phyloP scores from a whole-genome alignment of 2,329 filamentous ascomycete genomes.

The Seiridium unicorne region DNA sequence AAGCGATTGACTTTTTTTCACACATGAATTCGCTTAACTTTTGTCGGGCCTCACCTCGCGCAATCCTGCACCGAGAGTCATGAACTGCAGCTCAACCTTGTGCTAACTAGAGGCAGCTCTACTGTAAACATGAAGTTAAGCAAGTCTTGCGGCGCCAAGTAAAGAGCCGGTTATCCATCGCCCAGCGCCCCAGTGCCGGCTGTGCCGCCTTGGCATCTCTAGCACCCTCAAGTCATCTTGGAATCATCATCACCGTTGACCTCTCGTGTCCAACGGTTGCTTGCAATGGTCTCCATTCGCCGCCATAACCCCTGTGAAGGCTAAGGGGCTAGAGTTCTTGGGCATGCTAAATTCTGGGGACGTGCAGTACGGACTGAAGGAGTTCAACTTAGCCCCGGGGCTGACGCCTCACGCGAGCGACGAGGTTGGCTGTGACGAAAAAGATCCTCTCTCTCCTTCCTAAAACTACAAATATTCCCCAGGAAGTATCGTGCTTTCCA shows the following conservation, averaged over 20 bases:
- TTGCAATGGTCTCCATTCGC: neutral
- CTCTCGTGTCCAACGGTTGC: neutral
- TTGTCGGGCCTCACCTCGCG: too few relatives aligned
- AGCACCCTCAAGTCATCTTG: neutral
- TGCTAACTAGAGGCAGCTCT: too few relatives aligned
- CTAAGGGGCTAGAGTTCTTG: neutral
- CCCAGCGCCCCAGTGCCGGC: neutral
- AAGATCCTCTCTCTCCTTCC: neutral
- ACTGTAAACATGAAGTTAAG: too few relatives aligned
- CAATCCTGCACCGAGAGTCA: too few relatives aligned
- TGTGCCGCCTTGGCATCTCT: slow-evolving; percentile 1
- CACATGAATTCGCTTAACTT: too few relatives aligned
- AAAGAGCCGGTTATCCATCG: neutral
- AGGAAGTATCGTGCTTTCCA: neutral
- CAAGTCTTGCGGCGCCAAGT: neutral
- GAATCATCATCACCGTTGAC: neutral
- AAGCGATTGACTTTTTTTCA: too few relatives aligned
- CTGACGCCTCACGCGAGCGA: neutral
- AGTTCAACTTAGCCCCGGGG: too few relatives aligned
- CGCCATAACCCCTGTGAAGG: neutral
- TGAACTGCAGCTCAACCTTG: too few relatives aligned
- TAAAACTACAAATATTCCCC: neutral
- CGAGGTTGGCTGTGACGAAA: neutral
- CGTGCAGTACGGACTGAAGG: too few relatives aligned
- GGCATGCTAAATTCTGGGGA: neutral